Base-by-base conservation (phyloP, 2,329 filamentous ascomycete genomes). In the Pseudogymnoascus sp. region DNA sequence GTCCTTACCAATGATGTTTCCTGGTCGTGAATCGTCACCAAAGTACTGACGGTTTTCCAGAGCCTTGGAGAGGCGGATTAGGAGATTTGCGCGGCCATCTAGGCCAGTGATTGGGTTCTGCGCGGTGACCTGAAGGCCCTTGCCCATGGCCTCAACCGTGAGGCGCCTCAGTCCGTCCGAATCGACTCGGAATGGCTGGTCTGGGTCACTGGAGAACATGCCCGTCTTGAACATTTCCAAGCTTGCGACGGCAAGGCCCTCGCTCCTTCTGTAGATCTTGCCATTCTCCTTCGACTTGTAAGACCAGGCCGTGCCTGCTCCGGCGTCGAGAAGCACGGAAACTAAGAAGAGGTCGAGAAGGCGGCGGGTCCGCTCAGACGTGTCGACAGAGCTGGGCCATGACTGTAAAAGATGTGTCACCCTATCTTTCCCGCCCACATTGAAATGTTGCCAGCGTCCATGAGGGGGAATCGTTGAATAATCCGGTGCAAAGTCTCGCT, bases 181-280 rank as follows among this genome's bases (percentile, higher is more conserved):
- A 77, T 99, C 93, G 28, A 98, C 95, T 75, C 96, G 93, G 72
- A 86, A 91, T 61, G 92, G 92, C 77, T 96, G 92, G 65, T 79
- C 82, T 2, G 85, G 81, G 73, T 93, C 85, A 75, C 92, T 90
- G 68, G 92, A 96, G 78, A 98, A 98, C 36, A 91, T 73, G 36
- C 95, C 95, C 13, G 85, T 81, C 78, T 96, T 96, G 83, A 96
- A 97, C 93, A 97, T 96, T 70, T 97, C 93, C 71, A 88, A 73
- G 68, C 83, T 86, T 6, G 85, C 85, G 68, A 88, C 87, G 7
- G 93, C 93, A 63, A 97, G 82, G 7, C 93, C 93, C 75, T 97
- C 95, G 66, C 92, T 96, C 61, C 95, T 86, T 62, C 86, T 83
- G 77, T 93, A 98, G 43, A 89, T 76, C 67, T 87, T 89, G 64